Evolutionary conservation across 306 rosid genomes (phyloP), one percentile per base, ranked within the genome.

Genomic region (Parietaria judaica): DNA sequence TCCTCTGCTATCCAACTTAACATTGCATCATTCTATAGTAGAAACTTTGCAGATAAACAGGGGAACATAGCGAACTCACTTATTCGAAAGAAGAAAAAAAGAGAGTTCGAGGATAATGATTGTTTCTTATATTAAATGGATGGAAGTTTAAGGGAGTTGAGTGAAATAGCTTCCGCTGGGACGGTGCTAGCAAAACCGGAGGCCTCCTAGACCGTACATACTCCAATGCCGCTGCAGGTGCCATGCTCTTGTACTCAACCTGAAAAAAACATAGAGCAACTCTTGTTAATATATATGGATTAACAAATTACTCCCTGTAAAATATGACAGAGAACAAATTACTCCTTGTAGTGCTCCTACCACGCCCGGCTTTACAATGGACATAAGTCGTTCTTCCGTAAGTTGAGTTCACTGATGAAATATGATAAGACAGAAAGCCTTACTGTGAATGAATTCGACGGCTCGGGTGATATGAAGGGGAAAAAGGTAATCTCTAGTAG

Each of bases 351-450:
- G 98, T 92, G 75, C 98, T 92, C 84, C 96, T 84, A 51, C 98
- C 98, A 8, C 96, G 79, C 56, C 98, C 98, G 56, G 96, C 98
- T 84, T 92, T 92, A 82, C 98, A 92, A 68, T 92, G 98, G 66
- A 92, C 98, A 70, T 92, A 92, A 39, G 96, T 88, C 17, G 90
- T 86, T 79, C 75, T 82, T 46, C 96, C 96, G 50, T 76, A 74
- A 6, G 68, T 61, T 51, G 83, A 84, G 61, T 92, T 86, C 61
- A 63, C 98, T 92, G 74, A 63, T 63, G 71, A 44, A 58, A 12
- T n/a, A n/a, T n/a, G n/a, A 41, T 34, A 8, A 15, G 50, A 61
- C 13, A 44, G 7, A 58, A 61, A 43, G 59, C 71, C 98, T 70
- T 72, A 88, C 96, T 56, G 65, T 86, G 96, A 74, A 92, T 92